Percentiles rank a stretch among this genome's conserved stretches.
Conservation (phyloP, 257 asterid genomes). For the Handroanthus guayacan region DNA sequence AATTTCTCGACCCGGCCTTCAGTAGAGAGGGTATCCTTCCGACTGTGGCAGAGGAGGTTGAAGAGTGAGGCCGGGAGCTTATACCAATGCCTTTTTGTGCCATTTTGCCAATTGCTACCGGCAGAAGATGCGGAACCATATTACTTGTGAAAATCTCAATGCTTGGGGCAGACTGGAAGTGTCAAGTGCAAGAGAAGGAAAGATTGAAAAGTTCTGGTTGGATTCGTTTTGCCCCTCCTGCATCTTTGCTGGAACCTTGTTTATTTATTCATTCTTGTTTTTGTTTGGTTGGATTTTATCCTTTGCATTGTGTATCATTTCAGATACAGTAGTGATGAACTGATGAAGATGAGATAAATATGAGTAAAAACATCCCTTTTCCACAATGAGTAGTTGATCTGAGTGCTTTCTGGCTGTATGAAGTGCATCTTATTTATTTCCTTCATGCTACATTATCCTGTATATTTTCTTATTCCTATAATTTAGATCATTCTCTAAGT, state of each 20-base stretch:
- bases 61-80: conserved; percentile 45
- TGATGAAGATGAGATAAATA: conserved; percentile 48
- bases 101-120: not conserved
- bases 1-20: conserved; percentile 82
- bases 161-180: conserved; percentile 29
- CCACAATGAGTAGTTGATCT: conserved; percentile 39
- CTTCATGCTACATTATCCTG: conserved; percentile 38
- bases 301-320: conserved; percentile 55
- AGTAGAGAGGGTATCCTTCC: conserved; percentile 79
- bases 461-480: conserved; percentile 25
- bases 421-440: conserved; percentile 36
- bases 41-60: conserved; percentile 76
- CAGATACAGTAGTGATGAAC: conserved; percentile 56
- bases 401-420: conserved; percentile 56
- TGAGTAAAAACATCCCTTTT: conserved; percentile 36
- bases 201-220: conserved; percentile 36
- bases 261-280: conserved; percentile 67
- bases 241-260: conserved; percentile 51
- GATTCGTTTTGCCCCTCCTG: conserved; percentile 52
- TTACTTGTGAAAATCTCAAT: conserved; percentile 17
- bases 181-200: conserved; percentile 30
- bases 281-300: conserved; percentile 56
- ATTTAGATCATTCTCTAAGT: no score
- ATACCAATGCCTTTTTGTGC: conserved; percentile 22
- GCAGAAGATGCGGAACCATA: conserved; percentile 36